Base-by-base conservation (phyloP, 768 basidiomycete species). In the Boletus sp. region DNA sequence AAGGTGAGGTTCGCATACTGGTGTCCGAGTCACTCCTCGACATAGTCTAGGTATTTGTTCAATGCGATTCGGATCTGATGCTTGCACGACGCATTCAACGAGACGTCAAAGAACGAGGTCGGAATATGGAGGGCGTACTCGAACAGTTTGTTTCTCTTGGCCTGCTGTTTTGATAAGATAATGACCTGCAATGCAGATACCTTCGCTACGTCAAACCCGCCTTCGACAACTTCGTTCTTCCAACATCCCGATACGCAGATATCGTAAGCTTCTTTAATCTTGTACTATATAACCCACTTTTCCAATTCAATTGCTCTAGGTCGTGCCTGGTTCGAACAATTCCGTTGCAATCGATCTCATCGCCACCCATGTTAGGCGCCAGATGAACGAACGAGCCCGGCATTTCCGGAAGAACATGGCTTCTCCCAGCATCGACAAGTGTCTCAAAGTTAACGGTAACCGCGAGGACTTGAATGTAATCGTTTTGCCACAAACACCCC, bases 21-120 rank as follows among this genome's bases (percentile, higher is more conserved):
- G 47, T 30, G 46, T 44, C 42, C 5, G 29, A 37, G 9, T 54
- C 32, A 10, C 41, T 42, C 0, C 44, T 17, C 49, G 29, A 58
- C 35, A 4, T 32, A 15, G 7, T 47, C 8, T 53, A 92, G 89
- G 78, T 94, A 5, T 94, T 92, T 60, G 93, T 94, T 7, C 92
- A 96, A 77, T 91, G 89, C 57, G 94, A 98, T 69, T 89, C 94
- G 8, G 97, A 99, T 71, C 76, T 98, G 20, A 99, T 99, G 97
- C 86, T 99, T 47, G 93, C 96, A 1, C 84, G 97, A 55, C 84
- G 97, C 39, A 89, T 99, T 52, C 79, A 83, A 60, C 80, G 97
- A 53, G 97, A 98, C 66, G 83, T 92, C 17, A 82, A 85, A 64
- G 94, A 99, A 70, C 83, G 97, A 45, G 92, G 92, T 0, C 77